A percentile compares a stretch with the other conserved stretches of the same genome.
Conservation (phyloP, 345 rosid genomes). For the Brassica cretica region DNA sequence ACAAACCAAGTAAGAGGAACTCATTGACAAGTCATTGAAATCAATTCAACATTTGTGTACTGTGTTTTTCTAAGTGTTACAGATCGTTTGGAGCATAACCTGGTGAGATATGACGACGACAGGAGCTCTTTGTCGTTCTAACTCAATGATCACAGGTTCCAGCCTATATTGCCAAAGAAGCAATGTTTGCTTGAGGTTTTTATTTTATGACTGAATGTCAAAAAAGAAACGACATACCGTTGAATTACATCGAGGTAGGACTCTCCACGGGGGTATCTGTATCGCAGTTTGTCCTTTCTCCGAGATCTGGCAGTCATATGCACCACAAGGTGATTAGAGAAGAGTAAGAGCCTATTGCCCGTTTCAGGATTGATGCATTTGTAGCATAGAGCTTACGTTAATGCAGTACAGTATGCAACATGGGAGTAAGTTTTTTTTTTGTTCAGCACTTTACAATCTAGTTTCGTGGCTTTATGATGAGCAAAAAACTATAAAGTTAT, state of each 20-base stretch:
- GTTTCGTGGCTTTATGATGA: constrained; percentile 19
- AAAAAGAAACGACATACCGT: constrained; percentile 50
- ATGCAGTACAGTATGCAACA: background rate
- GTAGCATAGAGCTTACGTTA: background rate
- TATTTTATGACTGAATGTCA: background rate
- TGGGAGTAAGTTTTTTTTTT: background rate
- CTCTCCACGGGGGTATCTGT: constrained; percentile 97
- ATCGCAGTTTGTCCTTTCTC: constrained; percentile 86
- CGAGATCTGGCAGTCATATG: constrained; percentile 59
- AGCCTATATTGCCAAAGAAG: constrained; percentile 58
- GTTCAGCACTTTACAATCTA: background rate
- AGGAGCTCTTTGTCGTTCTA: constrained; percentile 96
- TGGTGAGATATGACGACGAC: constrained; percentile 98
- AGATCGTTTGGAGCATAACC: constrained; percentile 48
- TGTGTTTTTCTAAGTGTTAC: background rate
- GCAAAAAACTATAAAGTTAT: background rate
- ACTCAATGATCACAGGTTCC: constrained; percentile 97
- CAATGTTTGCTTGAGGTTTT: constrained; percentile 6
- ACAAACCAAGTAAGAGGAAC: background rate
- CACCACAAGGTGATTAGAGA: constrained; percentile 24
- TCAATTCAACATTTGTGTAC: background rate
- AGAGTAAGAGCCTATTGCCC: constrained; percentile 10
- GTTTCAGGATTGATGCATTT: constrained; percentile 7
- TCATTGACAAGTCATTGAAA: background rate
- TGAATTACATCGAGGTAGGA: constrained; percentile 99